Conservation (phyloP, 805 yeast species). For the Candida peoriensis region DNA sequence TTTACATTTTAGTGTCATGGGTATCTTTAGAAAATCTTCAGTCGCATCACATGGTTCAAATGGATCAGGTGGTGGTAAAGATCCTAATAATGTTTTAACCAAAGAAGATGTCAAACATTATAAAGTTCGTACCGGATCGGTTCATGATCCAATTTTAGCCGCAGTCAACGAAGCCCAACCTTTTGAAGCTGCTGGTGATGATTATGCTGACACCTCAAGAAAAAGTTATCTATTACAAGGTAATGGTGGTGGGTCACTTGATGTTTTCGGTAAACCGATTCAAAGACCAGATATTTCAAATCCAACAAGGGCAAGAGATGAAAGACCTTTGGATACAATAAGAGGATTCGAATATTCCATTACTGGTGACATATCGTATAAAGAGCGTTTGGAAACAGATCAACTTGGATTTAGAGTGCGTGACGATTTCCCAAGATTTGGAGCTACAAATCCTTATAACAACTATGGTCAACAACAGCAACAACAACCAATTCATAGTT, state of each 20-base stretch:
- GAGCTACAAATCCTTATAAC: slow-evolving; percentile 33
- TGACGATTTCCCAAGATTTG: slow-evolving; percentile 59
- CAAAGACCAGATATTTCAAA: slow-evolving; percentile 79
- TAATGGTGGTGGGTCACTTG: slow-evolving; percentile 59
- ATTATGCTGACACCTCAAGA: slow-evolving; percentile 27
- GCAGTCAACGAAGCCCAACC: slow-evolving; percentile 98
- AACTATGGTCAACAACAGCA: slow-evolving; percentile 22
- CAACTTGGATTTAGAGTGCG: slow-evolving; percentile 84
- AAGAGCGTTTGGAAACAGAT: slow-evolving; percentile 75
- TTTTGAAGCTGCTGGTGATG: slow-evolving; percentile 49
- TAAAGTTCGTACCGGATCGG: slow-evolving; percentile 62
- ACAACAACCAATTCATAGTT: slow-evolving; percentile 25
- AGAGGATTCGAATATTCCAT: slow-evolving; percentile 91
- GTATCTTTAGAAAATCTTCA: slow-evolving; percentile 38
- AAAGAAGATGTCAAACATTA: slow-evolving; percentile 48
- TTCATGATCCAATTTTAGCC: slow-evolving; percentile 84
- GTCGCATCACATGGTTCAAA: slow-evolving; percentile 25
- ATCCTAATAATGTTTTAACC: slow-evolving; percentile 37
- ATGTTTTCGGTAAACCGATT: slow-evolving; percentile 83
- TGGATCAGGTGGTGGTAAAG: slow-evolving; percentile 25
- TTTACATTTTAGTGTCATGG: too few relatives aligned
- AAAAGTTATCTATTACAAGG: slow-evolving; percentile 25
- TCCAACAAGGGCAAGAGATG: slow-evolving; percentile 91
- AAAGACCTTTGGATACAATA: slow-evolving; percentile 95
- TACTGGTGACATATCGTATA: slow-evolving; percentile 78